Conservation (phyloP, 2,329 filamentous ascomycete species). For the Xylariaceae sp. region DNA sequence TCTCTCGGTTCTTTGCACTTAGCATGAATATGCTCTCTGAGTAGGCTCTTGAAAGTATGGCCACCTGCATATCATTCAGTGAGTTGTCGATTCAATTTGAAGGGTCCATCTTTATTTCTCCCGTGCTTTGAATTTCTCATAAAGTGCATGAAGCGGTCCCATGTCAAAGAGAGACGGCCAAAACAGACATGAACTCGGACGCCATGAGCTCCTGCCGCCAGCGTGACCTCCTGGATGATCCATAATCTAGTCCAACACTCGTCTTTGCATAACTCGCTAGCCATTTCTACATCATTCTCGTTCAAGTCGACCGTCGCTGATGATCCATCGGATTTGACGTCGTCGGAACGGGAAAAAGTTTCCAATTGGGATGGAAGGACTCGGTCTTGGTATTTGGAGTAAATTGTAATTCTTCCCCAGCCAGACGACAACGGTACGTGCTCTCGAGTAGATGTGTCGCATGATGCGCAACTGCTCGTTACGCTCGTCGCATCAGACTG, state of each 20-base stretch:
- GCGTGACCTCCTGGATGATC: constrained; percentile 31
- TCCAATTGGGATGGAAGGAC: background rate
- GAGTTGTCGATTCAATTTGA: constrained; percentile 19
- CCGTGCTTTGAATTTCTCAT: constrained; percentile 9
- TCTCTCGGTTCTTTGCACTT: constrained; percentile 29
- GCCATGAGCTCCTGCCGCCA: constrained; percentile 11
- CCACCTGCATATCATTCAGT: constrained; percentile 8
- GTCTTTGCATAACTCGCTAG: constrained; percentile 14
- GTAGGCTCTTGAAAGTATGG: constrained; percentile 20
- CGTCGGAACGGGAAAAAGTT: background rate
- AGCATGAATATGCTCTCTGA: constrained; percentile 23
- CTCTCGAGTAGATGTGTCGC: constrained; percentile 23
- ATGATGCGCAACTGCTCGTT: constrained; percentile 23
- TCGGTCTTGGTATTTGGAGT: constrained; percentile 1
- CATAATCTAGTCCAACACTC: constrained; percentile 22
- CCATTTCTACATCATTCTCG: background rate
- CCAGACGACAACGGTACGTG: constrained; percentile 21
- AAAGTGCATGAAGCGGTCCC: constrained; percentile 19
- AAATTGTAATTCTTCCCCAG: constrained; percentile 17
- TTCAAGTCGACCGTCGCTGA: background rate
- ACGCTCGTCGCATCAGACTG: constrained; percentile 22
- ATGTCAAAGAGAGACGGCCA: constrained; percentile 13
- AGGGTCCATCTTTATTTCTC: constrained; percentile 9
- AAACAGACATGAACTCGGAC: constrained; percentile 23
- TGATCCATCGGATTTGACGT: background rate